A percentile compares a stretch with the other conserved stretches of the same genome.
Evolutionary conservation across 305 asterid species (phyloP).

Genomic region (Ajuga reptans): DNA sequence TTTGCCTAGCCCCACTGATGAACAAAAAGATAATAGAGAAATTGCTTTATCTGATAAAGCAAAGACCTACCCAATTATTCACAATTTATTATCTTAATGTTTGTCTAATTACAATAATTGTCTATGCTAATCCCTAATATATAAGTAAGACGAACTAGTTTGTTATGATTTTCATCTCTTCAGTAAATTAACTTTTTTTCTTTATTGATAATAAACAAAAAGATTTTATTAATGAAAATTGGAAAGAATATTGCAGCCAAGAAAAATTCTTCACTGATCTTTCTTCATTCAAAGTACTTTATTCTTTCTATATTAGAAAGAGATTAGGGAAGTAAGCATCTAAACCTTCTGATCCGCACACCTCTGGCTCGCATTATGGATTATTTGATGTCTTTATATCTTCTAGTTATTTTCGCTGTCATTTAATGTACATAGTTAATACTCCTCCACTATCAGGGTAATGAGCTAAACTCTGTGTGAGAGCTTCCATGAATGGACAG

Average conservation of each 20-base stretch:
- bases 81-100: not conserved
- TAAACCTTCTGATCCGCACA: not conserved
- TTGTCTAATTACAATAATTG: not conserved
- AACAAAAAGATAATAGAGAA: not conserved
- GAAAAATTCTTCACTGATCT: too few species aligned
- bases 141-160: not conserved
- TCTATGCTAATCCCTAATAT: not conserved
- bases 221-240: too few species aligned
- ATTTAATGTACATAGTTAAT: not conserved
- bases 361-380: not conserved
- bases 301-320: too few species aligned
- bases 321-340: too few species aligned
- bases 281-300: not conserved
- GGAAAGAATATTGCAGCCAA: too few species aligned
- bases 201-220: too few species aligned
- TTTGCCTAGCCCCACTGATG: not conserved
- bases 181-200: not conserved
- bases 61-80: not conserved
- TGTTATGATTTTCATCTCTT: not conserved
- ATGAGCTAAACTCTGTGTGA: not conserved
- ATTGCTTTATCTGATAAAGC: not conserved
- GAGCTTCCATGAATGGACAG: not conserved
- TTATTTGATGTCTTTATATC: not conserved
- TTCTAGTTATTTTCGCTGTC: too few species aligned
- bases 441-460: not conserved